phyloP scores from a whole-genome alignment of 257 asterid genomes.

The Rubia yunnanensis region DNA sequence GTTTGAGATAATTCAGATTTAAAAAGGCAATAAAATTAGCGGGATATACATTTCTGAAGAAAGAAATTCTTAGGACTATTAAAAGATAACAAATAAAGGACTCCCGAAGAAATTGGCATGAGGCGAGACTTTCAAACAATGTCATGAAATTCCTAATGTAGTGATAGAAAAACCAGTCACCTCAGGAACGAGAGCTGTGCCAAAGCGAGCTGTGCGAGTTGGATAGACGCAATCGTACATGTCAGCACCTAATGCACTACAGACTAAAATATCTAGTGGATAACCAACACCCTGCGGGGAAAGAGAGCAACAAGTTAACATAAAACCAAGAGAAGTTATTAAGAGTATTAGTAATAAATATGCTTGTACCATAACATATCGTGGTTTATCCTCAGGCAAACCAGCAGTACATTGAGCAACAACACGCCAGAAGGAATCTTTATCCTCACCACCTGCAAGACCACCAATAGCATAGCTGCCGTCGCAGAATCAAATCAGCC shows the following conservation, averaged over 20 bases:
- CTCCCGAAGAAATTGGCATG: background rate
- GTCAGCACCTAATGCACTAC: constrained; percentile 99
- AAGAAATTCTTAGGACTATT: background rate
- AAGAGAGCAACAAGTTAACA: constrained; percentile 11
- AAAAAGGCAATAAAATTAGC: background rate
- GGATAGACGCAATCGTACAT: constrained; percentile 99
- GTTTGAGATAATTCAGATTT: background rate
- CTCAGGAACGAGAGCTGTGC: constrained; percentile 96
- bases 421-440: constrained; percentile 98
- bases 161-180: constrained; percentile 27
- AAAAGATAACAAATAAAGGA: background rate
- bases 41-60: background rate
- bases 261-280: constrained; percentile 91
- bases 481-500: constrained; percentile 38
- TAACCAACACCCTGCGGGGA: constrained; percentile 86
- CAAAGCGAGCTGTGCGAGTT: constrained; percentile 99
- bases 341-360: constrained; percentile 1
- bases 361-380: constrained; percentile 78
- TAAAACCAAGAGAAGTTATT: background rate
- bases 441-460: constrained; percentile 99
- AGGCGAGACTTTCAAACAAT: background rate
- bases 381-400: constrained; percentile 91
- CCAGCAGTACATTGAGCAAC: constrained; percentile 99
- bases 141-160: background rate
- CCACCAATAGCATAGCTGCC: constrained; percentile 99